A percentile compares a stretch with the other conserved stretches of the same genome.
Evolutionary conservation across 306 rosid genomes (phyloP).

Genomic region (Cicer pinnatifidum): DNA sequence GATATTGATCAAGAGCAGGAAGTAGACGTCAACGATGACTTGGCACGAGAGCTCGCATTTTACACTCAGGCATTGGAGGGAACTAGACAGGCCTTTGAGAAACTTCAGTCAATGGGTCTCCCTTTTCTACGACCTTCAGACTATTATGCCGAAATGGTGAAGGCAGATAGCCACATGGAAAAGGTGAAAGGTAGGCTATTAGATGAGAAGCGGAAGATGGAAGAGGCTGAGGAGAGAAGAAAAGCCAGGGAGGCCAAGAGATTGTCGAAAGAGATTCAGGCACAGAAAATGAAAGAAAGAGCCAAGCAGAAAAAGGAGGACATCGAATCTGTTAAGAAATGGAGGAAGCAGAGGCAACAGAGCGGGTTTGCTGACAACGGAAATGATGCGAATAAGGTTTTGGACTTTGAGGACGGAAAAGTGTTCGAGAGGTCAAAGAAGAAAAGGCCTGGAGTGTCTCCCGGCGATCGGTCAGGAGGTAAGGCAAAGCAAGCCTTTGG

Average conservation of each 20-base stretch:
- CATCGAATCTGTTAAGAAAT: constrained; percentile 88
- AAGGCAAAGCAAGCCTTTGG: constrained; percentile 56
- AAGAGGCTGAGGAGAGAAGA: constrained; percentile 90
- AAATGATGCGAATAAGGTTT: constrained; percentile 53
- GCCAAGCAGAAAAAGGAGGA: constrained; percentile 89
- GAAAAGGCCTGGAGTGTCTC: constrained; percentile 75
- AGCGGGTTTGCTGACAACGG: constrained; percentile 74
- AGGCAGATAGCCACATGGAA: constrained; percentile 81
- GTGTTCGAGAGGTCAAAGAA: constrained; percentile 67
- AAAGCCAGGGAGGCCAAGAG: constrained; percentile 83
- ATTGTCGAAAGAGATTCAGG: constrained; percentile 79
- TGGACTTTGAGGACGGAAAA: constrained; percentile 74
- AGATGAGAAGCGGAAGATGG: constrained; percentile 73
- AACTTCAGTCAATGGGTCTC: constrained; percentile 69
- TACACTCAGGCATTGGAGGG: constrained; percentile 88
- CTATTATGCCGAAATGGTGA: constrained; percentile 93
- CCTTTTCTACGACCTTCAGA: constrained; percentile 85
- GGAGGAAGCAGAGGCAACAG: constrained; percentile 97
- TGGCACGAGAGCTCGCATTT: constrained; percentile 79
- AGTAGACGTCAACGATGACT: constrained; percentile 89
- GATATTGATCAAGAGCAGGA: constrained; percentile 76
- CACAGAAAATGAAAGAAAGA: constrained; percentile 79
- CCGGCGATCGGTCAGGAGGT: constrained; percentile 85
- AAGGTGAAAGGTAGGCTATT: constrained; percentile 77
- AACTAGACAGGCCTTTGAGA: constrained; percentile 73